A percentile compares a stretch with the other conserved stretches of the same genome.
Evolutionary conservation across 352 stramenopile genomes (phyloP).

Genomic region (Phytopythium oedochilum): DNA sequence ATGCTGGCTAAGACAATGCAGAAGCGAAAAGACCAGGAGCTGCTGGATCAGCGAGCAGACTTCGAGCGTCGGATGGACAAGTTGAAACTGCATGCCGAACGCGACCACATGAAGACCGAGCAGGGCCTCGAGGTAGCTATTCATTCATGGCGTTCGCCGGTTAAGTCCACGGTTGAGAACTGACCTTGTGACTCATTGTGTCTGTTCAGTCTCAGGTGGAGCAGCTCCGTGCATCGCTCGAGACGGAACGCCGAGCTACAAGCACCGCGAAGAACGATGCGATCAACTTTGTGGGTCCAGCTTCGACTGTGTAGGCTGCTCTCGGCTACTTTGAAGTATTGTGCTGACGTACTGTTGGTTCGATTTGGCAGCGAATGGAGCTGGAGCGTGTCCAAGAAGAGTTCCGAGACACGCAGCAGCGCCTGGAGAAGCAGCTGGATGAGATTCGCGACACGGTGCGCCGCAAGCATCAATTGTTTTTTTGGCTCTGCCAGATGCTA

Average conservation of each 20-base stretch:
- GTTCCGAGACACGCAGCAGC: slow-evolving; percentile 44
- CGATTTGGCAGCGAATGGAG: slow-evolving; percentile 29
- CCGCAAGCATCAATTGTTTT: neutral
- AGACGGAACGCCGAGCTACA: slow-evolving; percentile 25
- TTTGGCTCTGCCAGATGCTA: neutral
- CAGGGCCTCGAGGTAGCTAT: slow-evolving; percentile 45
- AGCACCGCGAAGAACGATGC: slow-evolving; percentile 35
- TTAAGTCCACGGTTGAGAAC: neutral
- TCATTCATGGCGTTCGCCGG: neutral
- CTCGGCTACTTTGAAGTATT: neutral
- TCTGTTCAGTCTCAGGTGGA: slow-evolving; percentile 22
- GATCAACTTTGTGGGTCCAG: slow-evolving; percentile 25
- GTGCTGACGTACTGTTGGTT: no score
- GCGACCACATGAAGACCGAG: slow-evolving; percentile 42
- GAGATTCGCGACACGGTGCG: slow-evolving; percentile 49
- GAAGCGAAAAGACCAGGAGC: slow-evolving; percentile 49
- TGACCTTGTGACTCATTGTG: neutral
- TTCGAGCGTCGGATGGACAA: slow-evolving; percentile 54
- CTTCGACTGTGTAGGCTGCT: neutral
- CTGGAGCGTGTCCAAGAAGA: slow-evolving; percentile 42
- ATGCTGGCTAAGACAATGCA: slow-evolving; percentile 38
- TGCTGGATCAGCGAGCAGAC: slow-evolving; percentile 42
- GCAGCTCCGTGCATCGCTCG: slow-evolving; percentile 31
- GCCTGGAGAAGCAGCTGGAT: slow-evolving; percentile 62
- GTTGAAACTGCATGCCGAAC: slow-evolving; percentile 39